Evolutionary conservation across 805 yeast genomes (phyloP).

Genomic region (Saccharomycopsis vini): DNA sequence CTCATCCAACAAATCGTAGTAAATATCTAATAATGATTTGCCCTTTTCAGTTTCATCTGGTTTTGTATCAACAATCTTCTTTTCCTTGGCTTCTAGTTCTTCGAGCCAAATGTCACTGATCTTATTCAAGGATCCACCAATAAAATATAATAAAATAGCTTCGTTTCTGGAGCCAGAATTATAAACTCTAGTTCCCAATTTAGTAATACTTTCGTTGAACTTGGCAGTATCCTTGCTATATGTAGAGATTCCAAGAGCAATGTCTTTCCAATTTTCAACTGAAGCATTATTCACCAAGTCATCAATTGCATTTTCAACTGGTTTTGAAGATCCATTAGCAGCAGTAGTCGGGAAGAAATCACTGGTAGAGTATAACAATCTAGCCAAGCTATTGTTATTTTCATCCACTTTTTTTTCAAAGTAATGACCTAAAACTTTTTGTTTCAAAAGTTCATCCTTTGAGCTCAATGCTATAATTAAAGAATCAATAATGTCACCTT

Average conservation of each 20-base stretch:
- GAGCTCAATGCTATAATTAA: slow-evolving; percentile 63
- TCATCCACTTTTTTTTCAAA: slow-evolving; percentile 44
- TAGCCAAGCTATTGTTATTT: slow-evolving; percentile 46
- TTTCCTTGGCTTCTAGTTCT: slow-evolving; percentile 49
- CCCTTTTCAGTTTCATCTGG: slow-evolving; percentile 21
- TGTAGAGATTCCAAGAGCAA: slow-evolving; percentile 61
- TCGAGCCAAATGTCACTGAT: slow-evolving; percentile 76
- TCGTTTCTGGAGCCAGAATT: slow-evolving; percentile 49
- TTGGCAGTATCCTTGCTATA: slow-evolving; percentile 39
- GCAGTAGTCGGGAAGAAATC: slow-evolving; percentile 36
- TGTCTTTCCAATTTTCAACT: slow-evolving; percentile 73
- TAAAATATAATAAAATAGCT: slow-evolving; percentile 70
- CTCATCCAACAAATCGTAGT: slow-evolving; percentile 16
- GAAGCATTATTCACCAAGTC: slow-evolving; percentile 77
- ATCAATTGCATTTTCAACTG: slow-evolving; percentile 31
- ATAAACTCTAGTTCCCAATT: slow-evolving; percentile 72
- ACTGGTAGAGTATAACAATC: slow-evolving; percentile 46
- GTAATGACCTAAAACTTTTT: slow-evolving; percentile 63
- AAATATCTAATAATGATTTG: slow-evolving; percentile 21
- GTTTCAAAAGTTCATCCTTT: slow-evolving; percentile 45
- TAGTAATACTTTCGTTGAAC: slow-evolving; percentile 47
- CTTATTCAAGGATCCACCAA: slow-evolving; percentile 74
- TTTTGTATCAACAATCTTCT: slow-evolving; percentile 8
- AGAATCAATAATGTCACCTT: slow-evolving; percentile 67
- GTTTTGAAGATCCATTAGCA: neutral